Evolutionary conservation across 148 eudicot species (phyloP), one percentile per base, ranked within the genome.

Genomic region (Mesembryanthemum crystallinum): DNA sequence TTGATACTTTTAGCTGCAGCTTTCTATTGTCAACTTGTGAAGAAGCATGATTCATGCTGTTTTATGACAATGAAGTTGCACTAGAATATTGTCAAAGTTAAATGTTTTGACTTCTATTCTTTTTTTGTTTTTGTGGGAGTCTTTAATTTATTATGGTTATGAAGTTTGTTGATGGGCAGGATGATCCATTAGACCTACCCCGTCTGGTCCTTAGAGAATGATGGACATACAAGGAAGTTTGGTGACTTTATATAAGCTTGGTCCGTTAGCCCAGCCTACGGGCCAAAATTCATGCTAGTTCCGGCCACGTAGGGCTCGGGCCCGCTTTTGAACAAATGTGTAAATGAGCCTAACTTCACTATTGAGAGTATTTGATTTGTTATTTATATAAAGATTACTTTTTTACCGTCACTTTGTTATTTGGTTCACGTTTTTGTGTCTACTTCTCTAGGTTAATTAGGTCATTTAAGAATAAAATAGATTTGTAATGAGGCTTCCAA

Each of bases 21-120:
- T 54, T 66, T 12, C 23, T 35, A 57, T 54, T 25, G 57, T 28
- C 71, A 52, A 52, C 49, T 80, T 42, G 79, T 66, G 58, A 73
- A 78, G 67, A 27, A 55, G 81, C 81, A 73, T 73, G 81, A 24
- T 80, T 76, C 83, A 76, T 80, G 83, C 76, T 71, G 76, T 65
- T 80, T 75, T 71, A 52, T 58, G 60, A 71, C 33, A 75, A 12
- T 64, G 67, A 64, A 12, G 29, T 71, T 51, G 49, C 27, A 64
- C 7, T 54, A 43, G n/a, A 78, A 71, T 37, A 33, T 51, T 71
- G 42, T 47, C 39, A n/a, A 10, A 8, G 45, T 65, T 18, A 7
- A n/a, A n/a, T 27, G 51, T 72, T 72, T 25, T 27, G 13, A 39
- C 58, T 72, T 62, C 35, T 32, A 37, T 68, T 49, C 29, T 49